These are phyloP conservation scores for Mangifera indica DNA, from an alignment of 345 rosid genomes.

Conservation along the genomic window DNA sequence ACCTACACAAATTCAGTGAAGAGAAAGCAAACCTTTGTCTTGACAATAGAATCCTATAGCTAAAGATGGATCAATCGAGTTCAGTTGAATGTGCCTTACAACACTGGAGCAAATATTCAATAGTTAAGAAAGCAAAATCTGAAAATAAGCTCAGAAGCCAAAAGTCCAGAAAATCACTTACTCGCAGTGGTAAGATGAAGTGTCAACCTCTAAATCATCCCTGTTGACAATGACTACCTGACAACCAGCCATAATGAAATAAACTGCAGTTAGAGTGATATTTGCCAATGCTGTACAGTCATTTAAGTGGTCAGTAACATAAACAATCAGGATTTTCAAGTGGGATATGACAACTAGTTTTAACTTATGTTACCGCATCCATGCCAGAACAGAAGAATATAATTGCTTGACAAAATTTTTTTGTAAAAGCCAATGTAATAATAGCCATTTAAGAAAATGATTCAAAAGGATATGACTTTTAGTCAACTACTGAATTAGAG, in stretches of 20 bases:
- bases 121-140: neutral
- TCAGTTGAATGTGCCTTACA: constrained; percentile 60
- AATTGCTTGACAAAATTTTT: neutral
- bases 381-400: neutral
- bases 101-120: constrained; percentile 39
- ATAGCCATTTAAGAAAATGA: neutral
- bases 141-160: neutral
- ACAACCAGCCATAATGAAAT: constrained; percentile 15
- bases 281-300: neutral
- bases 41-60: constrained; percentile 93
- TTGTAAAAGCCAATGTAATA: constrained; percentile 1
- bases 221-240: constrained; percentile 60
- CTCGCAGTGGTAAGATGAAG: constrained; percentile 86
- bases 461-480: constrained; percentile 7
- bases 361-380: neutral
- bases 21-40: constrained; percentile 59
- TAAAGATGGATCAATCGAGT: constrained; percentile 78
- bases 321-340: neutral
- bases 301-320: neutral
- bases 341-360: neutral
- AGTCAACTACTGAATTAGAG: neutral
- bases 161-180: constrained; percentile 32
- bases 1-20: neutral
- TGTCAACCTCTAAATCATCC: constrained; percentile 62
- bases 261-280: neutral